Conservation (phyloP, 306 rosid species). For the Fagus sylvatica region DNA sequence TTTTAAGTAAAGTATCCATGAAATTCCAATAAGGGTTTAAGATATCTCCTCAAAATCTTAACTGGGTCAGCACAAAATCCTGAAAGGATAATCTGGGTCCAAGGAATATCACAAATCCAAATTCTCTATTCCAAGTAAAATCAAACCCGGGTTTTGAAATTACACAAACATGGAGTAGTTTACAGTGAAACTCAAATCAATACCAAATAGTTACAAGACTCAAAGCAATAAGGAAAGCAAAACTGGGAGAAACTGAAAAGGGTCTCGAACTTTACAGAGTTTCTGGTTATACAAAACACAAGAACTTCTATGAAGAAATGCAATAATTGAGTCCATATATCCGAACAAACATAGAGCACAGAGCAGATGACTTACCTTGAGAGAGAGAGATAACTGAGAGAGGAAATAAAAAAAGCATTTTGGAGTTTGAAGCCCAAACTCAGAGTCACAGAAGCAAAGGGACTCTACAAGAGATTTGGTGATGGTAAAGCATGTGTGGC, state of each 20-base stretch:
- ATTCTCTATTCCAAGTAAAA: not conserved
- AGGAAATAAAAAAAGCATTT: conserved; percentile 29
- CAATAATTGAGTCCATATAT: conserved; percentile 1
- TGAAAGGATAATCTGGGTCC: conserved; percentile 27
- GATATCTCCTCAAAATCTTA: conserved; percentile 22
- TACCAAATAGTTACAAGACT: conserved; percentile 16
- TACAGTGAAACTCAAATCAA: conserved; percentile 4
- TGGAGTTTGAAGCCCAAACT: not conserved
- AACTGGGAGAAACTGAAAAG: not conserved
- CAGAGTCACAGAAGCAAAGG: conserved; percentile 19
- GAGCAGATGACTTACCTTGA: conserved; percentile 42
- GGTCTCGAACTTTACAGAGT: not conserved
- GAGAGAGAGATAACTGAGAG: conserved; percentile 6
- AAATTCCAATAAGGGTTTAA: conserved; percentile 9
- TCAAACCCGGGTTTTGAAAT: conserved; percentile 22
- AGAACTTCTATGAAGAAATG: conserved; percentile 4
- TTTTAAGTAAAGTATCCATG: conserved; percentile 94
- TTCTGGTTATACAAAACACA: not conserved
- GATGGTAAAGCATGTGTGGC: conserved; percentile 58
- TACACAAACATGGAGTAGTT: conserved; percentile 2
- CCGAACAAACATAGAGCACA: not conserved
- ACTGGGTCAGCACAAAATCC: conserved; percentile 23
- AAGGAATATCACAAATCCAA: not conserved
- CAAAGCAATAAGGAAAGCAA: conserved; percentile 1
- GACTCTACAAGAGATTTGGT: conserved; percentile 26